Conservation (phyloP, 192 early-diverging fungal genomes). For the Gryganskiella cystojenkinii region DNA sequence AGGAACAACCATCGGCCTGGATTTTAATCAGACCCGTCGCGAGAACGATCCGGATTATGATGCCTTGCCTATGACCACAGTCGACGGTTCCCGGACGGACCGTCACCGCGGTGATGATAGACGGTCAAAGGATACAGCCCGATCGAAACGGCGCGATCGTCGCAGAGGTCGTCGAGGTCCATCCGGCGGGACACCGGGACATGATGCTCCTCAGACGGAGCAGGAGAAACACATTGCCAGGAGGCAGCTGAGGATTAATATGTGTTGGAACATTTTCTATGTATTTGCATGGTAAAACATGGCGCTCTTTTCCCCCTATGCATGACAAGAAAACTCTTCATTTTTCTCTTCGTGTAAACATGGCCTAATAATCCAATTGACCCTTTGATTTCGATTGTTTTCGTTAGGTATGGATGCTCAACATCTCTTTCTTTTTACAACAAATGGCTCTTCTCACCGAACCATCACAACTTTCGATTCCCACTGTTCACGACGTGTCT, state of each 20-base stretch:
- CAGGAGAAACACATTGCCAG: slow-evolving; percentile 31
- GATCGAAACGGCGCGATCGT: not conserved
- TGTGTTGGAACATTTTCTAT: slow-evolving; percentile 54
- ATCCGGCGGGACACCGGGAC: not conserved
- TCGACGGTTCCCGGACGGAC: slow-evolving; percentile 3
- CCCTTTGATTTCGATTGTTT: not conserved
- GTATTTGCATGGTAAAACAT: slow-evolving; percentile 58
- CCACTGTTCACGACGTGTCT: slow-evolving; percentile 88
- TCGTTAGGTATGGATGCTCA: slow-evolving; percentile 55
- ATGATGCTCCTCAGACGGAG: slow-evolving; percentile 15
- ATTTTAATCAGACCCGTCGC: slow-evolving; percentile 11
- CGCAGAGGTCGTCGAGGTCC: not conserved
- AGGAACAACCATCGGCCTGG: slow-evolving; percentile 50
- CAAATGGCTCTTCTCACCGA: slow-evolving; percentile 91
- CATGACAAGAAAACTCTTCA: not conserved
- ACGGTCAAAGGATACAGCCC: not conserved
- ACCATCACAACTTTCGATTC: slow-evolving; percentile 84
- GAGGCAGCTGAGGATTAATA: slow-evolving; percentile 22
- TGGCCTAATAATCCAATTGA: not conserved
- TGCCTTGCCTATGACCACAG: slow-evolving; percentile 23
- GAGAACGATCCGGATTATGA: slow-evolving; percentile 20
- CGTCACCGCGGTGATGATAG: not conserved
- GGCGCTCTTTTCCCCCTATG: not conserved
- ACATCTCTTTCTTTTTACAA: slow-evolving; percentile 88
- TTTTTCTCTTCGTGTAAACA: not conserved